Evolutionary conservation across 345 rosid genomes (phyloP), one percentile per base, ranked within the genome.

Genomic region (Heritiera littoralis): DNA sequence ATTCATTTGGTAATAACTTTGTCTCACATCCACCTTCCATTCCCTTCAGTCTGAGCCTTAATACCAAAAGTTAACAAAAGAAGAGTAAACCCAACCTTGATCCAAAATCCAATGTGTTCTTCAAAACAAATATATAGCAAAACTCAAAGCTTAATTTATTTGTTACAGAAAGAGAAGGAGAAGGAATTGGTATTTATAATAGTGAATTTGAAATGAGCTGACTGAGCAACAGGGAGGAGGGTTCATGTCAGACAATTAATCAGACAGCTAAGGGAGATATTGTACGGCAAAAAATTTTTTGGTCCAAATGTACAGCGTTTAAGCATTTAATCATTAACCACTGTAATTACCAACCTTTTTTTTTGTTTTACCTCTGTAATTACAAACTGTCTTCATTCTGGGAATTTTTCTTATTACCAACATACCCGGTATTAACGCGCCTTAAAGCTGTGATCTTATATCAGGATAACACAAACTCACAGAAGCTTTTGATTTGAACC

Each of bases 231-330:
- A 76, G 12, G 74, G n/a, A 43, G 14, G 40, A 81, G 61, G 60
- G 40, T 73, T 72, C 76, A 59, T 75, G 58, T 67, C 32, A 73
- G 60, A 75, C 15, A 78, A 60, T 69, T 32, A 61, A 52, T 68
- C 73, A 61, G 40, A 63, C 77, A 68, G 73, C 66, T 52, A 69
- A 66, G 28, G 3, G 15, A 12, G 38, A 54, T 49, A 23, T 69
- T 23, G 12, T 1, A n/a, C 4, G 13, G 38, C 11, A 55, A 23
- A 23, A 23, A 23, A 23, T 23, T 23, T 23, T 23, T 23, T 23
- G 0, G 28, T 23, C 28, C 0, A 23, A 23, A 23, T 23, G 28
- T 23, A 23, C 28, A 13, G 38, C 11, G 45, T 40, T 41, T 10
- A 18, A 28, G 38, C 11, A 55, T 40, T 41, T 10, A 18, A 28